phyloP scores from a whole-genome alignment of 768 basidiomycete species.

The Dictyophora rubrovolvata region DNA sequence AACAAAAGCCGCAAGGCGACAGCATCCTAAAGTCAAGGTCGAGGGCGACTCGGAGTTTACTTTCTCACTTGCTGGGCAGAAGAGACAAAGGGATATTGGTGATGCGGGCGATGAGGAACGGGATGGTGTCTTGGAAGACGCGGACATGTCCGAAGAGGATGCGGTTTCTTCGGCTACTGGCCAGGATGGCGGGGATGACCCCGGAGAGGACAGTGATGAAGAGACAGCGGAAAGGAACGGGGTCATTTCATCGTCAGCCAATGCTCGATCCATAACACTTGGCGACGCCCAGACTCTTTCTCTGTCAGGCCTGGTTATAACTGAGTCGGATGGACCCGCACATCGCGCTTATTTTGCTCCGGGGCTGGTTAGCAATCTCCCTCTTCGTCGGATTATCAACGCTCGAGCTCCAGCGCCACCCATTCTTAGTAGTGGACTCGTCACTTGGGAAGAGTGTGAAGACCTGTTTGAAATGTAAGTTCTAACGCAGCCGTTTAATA shows the following conservation, averaged over 20 bases:
- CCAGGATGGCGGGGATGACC: not conserved
- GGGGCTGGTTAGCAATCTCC: constrained; percentile 68
- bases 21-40: constrained; percentile 22
- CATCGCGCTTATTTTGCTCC: not conserved
- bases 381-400: constrained; percentile 58
- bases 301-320: not conserved
- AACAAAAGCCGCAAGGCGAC: constrained; percentile 16
- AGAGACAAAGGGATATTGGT: constrained; percentile 15
- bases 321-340: not conserved
- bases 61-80: not conserved
- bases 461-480: constrained; percentile 77
- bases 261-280: not conserved
- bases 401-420: constrained; percentile 75
- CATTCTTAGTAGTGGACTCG: constrained; percentile 70
- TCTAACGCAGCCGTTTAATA: no score
- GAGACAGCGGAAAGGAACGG: not conserved
- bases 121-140: not conserved
- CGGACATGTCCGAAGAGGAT: not conserved
- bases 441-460: constrained; percentile 69
- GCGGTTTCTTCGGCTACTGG: not conserved
- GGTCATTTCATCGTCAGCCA: not conserved
- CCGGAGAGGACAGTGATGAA: not conserved
- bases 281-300: not conserved
- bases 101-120: constrained; percentile 5
- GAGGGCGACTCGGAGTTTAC: constrained; percentile 15